phyloP scores from a whole-genome alignment of 768 basidiomycete species.

The Rhizopogon vinicolor region DNA sequence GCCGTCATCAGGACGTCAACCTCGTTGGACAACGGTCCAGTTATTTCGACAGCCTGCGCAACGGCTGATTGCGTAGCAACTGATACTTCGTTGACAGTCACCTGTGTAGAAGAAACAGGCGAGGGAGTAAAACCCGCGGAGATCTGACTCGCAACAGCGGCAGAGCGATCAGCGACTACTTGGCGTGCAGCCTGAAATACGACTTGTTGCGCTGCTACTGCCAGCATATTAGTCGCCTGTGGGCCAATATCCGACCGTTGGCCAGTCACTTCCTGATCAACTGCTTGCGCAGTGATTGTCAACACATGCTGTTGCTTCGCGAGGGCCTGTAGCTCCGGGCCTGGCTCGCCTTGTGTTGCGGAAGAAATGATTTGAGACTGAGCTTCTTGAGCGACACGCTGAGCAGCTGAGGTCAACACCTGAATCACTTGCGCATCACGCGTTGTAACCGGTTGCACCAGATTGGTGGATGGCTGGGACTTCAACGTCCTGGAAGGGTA shows the following conservation, averaged over 20 bases:
- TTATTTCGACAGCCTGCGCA: constrained; percentile 76
- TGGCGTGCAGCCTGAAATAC: constrained; percentile 72
- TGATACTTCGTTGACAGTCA: constrained; percentile 54
- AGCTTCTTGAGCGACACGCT: constrained; percentile 71
- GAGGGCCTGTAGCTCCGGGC: constrained; percentile 56
- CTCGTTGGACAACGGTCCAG: constrained; percentile 67
- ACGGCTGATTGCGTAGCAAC: constrained; percentile 72
- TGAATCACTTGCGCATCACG: constrained; percentile 72
- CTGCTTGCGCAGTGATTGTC: constrained; percentile 65
- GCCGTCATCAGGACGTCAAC: constrained; percentile 80
- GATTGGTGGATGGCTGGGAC: constrained; percentile 24
- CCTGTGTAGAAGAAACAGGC: constrained; percentile 30
- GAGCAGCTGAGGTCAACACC: constrained; percentile 71
- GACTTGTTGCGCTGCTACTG: constrained; percentile 75
- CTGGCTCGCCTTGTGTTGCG: constrained; percentile 39
- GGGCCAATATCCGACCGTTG: constrained; percentile 36
- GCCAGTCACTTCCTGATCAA: constrained; percentile 64
- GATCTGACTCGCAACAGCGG: constrained; percentile 35
- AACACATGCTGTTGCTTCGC: constrained; percentile 82
- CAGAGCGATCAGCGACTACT: constrained; percentile 48
- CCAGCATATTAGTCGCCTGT: constrained; percentile 51
- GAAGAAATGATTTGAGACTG: constrained; percentile 60
- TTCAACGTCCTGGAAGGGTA: constrained; percentile 23
- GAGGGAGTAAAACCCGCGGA: constrained; percentile 34
- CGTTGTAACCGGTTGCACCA: constrained; percentile 31